Evolutionary conservation across 306 rosid genomes (phyloP), one percentile per base, ranked within the genome.

Genomic region (Corylus americana): DNA sequence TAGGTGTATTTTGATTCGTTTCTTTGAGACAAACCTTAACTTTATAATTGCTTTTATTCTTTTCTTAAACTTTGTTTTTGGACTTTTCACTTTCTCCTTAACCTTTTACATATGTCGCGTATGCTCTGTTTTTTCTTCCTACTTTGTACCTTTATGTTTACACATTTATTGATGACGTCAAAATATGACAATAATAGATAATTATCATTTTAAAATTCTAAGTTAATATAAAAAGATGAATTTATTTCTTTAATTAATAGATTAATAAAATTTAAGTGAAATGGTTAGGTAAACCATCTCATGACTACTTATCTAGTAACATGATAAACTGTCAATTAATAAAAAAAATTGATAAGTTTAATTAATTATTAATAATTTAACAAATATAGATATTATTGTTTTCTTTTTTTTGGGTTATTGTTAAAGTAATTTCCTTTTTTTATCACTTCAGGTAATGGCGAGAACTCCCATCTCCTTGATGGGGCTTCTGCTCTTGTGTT

Each of bases 401-500:
- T 12, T 53, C 7, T 53, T 16, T 17, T 17, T 17, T 55, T 7
- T 55, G 7, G 9, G 0, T 55, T n/a, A 18, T 18, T 55, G 11
- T 49, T 1, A 53, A 17, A 25, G 13, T 11, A 2, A 58, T 58
- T 22, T 22, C 14, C 9, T n/a, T 35, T 25, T 35, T 37, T 66
- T 22, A 0, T 22, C 7, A 35, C 4, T 67, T 39, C 71, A 67
- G 71, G 71, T 8, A 66, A 67, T 67, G 71, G 71, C 71, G 49
- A 18, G 50, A 67, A 7, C 50, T 9, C 71, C 50, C 50, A 67
- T 67, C 11, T 17, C 47, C 25, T 16, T 39, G 71, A 67, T 67
- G 71, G 71, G 71, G 49, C 16, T 67, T 67, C 71, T 67, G 12
- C 50, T 67, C 71, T 18, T 67, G 25, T 39, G 48, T 67, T 39